A percentile compares a stretch with the other conserved stretches of the same genome.
These are phyloP conservation scores for Hygrocybe punicea DNA, from an alignment of 768 basidiomycete genomes.

Conservation along the genomic window DNA sequence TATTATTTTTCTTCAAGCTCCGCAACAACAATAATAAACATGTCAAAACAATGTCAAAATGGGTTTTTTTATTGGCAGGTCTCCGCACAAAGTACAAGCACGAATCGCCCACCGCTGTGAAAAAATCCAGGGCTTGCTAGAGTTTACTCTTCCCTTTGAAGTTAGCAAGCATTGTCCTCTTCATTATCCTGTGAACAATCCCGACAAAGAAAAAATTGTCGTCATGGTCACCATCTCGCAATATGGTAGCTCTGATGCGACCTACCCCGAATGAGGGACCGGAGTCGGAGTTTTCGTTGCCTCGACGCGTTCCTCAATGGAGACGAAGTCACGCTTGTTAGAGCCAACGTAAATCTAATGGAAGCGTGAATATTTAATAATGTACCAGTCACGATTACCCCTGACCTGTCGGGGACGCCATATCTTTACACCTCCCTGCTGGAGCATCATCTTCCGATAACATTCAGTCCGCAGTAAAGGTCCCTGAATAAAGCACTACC, in stretches of 20 bases:
- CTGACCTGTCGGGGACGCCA: conserved; percentile 83
- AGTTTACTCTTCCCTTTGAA: conserved; percentile 49
- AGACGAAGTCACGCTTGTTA: conserved; percentile 69
- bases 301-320: conserved; percentile 60
- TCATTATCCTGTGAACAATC: conserved; percentile 50
- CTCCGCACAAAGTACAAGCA: too few relatives aligned
- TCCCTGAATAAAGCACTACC: conserved; percentile 10
- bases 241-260: conserved; percentile 10
- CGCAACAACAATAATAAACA: conserved; percentile 11
- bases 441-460: conserved; percentile 80
- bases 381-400: conserved; percentile 10
- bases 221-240: conserved; percentile 36
- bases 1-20: neutral
- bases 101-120: too few relatives aligned
- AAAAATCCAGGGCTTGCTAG: neutral
- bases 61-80: neutral
- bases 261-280: conserved; percentile 75
- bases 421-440: conserved; percentile 86
- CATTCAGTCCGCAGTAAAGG: conserved; percentile 5
- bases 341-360: conserved; percentile 76
- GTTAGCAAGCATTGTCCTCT: conserved; percentile 61
- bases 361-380: neutral
- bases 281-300: conserved; percentile 56
- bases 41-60: conserved; percentile 10
- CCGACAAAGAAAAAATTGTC: conserved; percentile 19